These are phyloP conservation scores for Fusarium veterinarium DNA, from an alignment of 2,329 filamentous ascomycete genomes.

Conservation along the genomic window DNA sequence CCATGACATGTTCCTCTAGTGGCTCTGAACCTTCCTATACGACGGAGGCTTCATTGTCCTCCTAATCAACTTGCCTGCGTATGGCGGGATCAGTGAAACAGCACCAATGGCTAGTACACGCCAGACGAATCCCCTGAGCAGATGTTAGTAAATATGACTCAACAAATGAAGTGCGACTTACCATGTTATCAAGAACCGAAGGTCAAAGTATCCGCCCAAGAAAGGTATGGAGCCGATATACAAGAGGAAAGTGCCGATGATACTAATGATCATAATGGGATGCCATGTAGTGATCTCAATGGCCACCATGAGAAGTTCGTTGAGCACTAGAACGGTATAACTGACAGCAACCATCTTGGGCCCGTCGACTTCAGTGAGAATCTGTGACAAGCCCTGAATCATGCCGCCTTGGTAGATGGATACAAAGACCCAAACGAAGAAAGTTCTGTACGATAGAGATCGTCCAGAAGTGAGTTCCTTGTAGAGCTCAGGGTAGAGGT, in stretches of 20 bases:
- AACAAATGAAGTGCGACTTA: conserved; percentile 52
- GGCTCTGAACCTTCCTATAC: conserved; percentile 90
- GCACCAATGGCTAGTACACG: conserved; percentile 82
- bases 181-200: conserved; percentile 79
- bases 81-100: conserved; percentile 86
- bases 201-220: conserved; percentile 88
- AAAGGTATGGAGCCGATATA: conserved; percentile 89
- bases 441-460: conserved; percentile 89
- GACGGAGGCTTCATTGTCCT: conserved; percentile 90
- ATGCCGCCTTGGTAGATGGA: conserved; percentile 95
- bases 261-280: conserved; percentile 85
- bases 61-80: conserved; percentile 85
- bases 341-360: conserved; percentile 86
- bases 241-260: conserved; percentile 84
- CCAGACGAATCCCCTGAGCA: conserved; percentile 83
- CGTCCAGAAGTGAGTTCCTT: conserved; percentile 93
- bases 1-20: conserved; percentile 53
- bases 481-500: conserved; percentile 96
- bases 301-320: conserved; percentile 97
- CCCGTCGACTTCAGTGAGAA: conserved; percentile 82
- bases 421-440: conserved; percentile 96
- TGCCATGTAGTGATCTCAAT: conserved; percentile 98
- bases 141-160: conserved; percentile 26
- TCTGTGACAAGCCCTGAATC: conserved; percentile 93
- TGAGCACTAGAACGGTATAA: conserved; percentile 91